Evolutionary conservation across 106 monocot species (phyloP), one percentile per base, ranked within the genome.

Genomic region (Platanthera zijinensis): DNA sequence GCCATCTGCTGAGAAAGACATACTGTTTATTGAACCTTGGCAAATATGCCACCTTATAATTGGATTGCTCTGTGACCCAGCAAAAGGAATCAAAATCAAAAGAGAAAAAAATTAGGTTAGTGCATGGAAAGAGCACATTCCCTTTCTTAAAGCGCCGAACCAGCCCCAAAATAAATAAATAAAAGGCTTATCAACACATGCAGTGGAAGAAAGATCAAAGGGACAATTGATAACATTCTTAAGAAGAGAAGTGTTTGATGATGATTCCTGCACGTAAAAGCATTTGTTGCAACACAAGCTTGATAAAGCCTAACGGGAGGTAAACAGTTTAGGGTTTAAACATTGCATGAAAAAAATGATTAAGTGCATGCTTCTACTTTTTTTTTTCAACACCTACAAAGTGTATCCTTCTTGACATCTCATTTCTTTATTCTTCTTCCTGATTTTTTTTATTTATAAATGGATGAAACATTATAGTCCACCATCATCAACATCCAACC

Each of bases 11-110:
- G 97, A 91, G 75, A 97, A 97, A 17, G 93, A 93, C 80, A 97
- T 91, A 54, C 80, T 79, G 74, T 94, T 97, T 81, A 97, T 89
- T 72, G 97, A 84, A 80, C 97, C 94, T 80, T 91, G 91, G 82
- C 93, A 97, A 69, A 97, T 84, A 83, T 97, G 97, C 97, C 97
- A 97, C 80, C 97, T 89, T 22, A 90, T 84, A 74, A 86, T 70
- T 11, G 97, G 97, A 80, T 97, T 95, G 84, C 85, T 88, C 97
- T 97, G 91, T 77, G 89, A 77, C 9, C 70, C 48, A 71, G 48
- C 13, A 49, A 48, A 17, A 48, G n/a, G 32, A 25, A 67, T 67
- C 67, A 67, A 71, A n/a, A 71, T 19, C 48, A 72, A 72, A 49
- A 10, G n/a, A 48, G 50, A 8, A 50, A 50, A 21, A 9, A 50